Evolutionary conservation across 1,284 basidiomycete genomes (phyloP), one percentile per base, ranked within the genome.

Genomic region (Trametes sp.): DNA sequence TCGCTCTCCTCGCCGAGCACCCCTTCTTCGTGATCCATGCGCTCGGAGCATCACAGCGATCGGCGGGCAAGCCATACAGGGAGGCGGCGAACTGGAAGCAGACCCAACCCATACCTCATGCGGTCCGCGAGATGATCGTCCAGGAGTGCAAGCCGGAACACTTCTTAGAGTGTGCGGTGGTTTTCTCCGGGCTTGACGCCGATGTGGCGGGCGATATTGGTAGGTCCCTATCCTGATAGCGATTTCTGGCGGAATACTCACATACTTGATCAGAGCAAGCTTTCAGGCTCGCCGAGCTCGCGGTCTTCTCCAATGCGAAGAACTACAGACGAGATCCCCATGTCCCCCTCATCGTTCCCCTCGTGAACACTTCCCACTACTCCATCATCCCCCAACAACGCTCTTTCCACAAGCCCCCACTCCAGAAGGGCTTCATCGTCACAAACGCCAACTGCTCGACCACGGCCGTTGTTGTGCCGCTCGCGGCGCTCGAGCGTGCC

Each of bases 391-490:
- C 86, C 0, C 90, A 95, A 73, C 98, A 99, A 78, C 89, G 84
- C 63, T 74, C 86, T 11, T 77, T 87, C 23, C 90, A 92, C 68
- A 79, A 81, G 0, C 90, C 92, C 3, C 87, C 89, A 0, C 84
- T 96, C 13, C 82, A 86, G 61, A 93, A 90, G 70, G 98, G 98
- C 3, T 99, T 95, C 83, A 97, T 99, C 76, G 90, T 99, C 66
- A 97, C 95, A 61, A 99, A 99, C 77, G 98, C 98, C 69, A 99
- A 99, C 81, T 99, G 98, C 81, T 94, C 95, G 36, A 98, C 98
- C 19, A 99, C 98, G 1, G 97, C 93, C 28, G 84, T 94, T 67
- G 95, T 98, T 65, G 90, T 99, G 46, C 95, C 96, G 14, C 88
- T 99, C 68, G 88, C 90, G 60, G 97, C 97, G 0, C 87, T 99